Evolutionary conservation across 179 eudicot species (phyloP), one percentile per base, ranked within the genome.

Genomic region (Dionaea muscipula): DNA sequence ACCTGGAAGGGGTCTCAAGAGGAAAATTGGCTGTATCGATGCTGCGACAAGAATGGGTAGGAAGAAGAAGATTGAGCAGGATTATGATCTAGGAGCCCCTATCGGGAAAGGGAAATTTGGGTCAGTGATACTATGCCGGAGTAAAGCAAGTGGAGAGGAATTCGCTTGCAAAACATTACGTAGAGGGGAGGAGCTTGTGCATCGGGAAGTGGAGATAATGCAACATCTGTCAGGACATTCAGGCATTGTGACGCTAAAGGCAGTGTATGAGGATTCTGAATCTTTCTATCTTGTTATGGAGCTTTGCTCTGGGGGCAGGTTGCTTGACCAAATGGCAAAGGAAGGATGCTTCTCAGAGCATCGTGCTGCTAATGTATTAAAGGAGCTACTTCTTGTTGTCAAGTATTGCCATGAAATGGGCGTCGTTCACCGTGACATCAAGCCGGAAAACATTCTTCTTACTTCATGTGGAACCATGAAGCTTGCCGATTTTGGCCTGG

Each of bases 321-420:
- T 89, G 85, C 77, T 86, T 55, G 97, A 89, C 61, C 83, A 89
- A 72, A 89, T 89, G 95, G 66, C 78, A 0, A 78, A 70, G 60
- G 88, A 75, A 58, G 83, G 82, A 39, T 62, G 14, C 28, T 86
- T 72, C 67, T 71, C 86, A 8, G 97, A 89, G 68, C 85, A 75
- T 2, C 81, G 72, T 31, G 86, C 95, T 57, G 95, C 97, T 72
- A 83, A 75, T 56, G 63, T 89, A 58, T 41, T 89, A 43, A 89
- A 65, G 74, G 97, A 89, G 53, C 67, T 89, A 68, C 66, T 86
- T 79, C 51, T 76, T 75, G 95, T 84, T 26, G 73, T 89, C 20
- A 80, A 84, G 66, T 89, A 89, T 70, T 89, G 97, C 69, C 97
- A 89, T 65, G 97, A 86, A 38, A 89, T 86, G 97, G 97, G 95